A percentile compares a stretch with the other conserved stretches of the same genome.
Evolutionary conservation across 2,329 filamentous ascomycete species (phyloP).

Genomic region (Sporothrix variecibatus): DNA sequence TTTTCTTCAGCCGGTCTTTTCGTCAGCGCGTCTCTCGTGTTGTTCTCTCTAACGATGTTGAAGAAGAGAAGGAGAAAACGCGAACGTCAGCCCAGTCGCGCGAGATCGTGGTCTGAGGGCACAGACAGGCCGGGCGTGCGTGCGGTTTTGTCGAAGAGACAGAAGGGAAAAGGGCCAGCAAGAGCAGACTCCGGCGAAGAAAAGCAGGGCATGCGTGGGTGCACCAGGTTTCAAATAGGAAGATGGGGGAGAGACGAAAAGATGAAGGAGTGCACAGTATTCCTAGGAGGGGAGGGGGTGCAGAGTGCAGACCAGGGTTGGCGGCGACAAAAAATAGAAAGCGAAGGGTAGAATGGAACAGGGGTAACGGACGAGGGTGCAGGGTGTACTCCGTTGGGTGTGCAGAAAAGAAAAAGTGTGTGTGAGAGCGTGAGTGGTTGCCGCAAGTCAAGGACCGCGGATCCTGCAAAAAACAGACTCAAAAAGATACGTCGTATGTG

Average conservation of each 20-base stretch:
- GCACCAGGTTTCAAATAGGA: conserved; percentile 32
- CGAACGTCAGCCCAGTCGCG: conserved; percentile 25
- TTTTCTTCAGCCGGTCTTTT: background rate
- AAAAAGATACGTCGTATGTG: background rate
- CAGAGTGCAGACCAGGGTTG: conserved; percentile 1
- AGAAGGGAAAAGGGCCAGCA: conserved; percentile 13
- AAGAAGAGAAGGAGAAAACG: conserved; percentile 19
- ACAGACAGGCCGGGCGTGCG: conserved; percentile 18
- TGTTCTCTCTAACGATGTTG: background rate
- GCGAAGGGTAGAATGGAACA: background rate
- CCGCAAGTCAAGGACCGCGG: background rate
- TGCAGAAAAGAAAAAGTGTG: background rate
- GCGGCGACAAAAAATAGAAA: conserved; percentile 2
- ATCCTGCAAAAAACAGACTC: background rate
- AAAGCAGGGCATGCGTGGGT: conserved; percentile 26
- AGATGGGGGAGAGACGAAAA: conserved; percentile 3
- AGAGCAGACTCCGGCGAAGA: conserved; percentile 10
- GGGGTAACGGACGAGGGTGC: background rate
- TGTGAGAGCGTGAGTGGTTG: background rate
- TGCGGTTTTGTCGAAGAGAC: conserved; percentile 3
- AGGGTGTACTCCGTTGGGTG: conserved; percentile 10
- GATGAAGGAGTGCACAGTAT: conserved; percentile 3
- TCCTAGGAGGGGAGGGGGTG: background rate
- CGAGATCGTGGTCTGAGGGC: conserved; percentile 24
- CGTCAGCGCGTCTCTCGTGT: background rate